These are phyloP conservation scores for Bacidia rubella DNA, from an alignment of 495 filamentous ascomycete species.

Conservation along the genomic window DNA sequence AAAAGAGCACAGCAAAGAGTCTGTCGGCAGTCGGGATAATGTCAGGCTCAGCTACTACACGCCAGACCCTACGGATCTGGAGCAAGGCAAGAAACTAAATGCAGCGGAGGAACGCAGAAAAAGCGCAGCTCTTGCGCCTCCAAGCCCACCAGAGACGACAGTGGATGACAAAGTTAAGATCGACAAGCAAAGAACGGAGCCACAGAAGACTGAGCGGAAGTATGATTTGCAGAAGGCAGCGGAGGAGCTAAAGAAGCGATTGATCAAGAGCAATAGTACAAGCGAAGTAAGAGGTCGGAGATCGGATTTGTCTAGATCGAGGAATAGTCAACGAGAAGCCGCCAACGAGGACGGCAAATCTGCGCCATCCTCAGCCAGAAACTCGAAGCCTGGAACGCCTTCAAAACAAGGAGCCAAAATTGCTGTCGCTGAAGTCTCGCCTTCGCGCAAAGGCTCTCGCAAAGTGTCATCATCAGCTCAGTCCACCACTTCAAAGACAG, in stretches of 20 bases:
- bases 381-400: constrained; percentile 28
- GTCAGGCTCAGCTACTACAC: constrained; percentile 48
- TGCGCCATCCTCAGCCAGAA: constrained; percentile 4
- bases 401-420: constrained; percentile 24
- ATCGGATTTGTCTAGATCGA: constrained; percentile 12
- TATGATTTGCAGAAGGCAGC: constrained; percentile 17
- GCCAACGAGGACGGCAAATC: constrained; percentile 12
- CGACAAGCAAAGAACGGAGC: constrained; percentile 25
- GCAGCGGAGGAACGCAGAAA: constrained; percentile 12
- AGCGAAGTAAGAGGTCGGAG: constrained; percentile 7
- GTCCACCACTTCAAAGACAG: constrained; percentile 19
- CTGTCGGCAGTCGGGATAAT: constrained; percentile 49
- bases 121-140: constrained; percentile 29
- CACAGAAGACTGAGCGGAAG: constrained; percentile 24
- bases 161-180: constrained; percentile 29
- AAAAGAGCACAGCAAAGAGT: constrained; percentile 80
- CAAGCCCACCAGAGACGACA: constrained; percentile 50
- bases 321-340: constrained; percentile 8
- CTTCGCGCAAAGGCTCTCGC: constrained; percentile 7
- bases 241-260: constrained; percentile 9
- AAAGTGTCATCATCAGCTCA: constrained; percentile 12
- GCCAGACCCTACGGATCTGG: constrained; percentile 67
- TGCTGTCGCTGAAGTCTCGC: constrained; percentile 27
- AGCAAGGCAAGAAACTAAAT: constrained; percentile 31
- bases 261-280: constrained; percentile 7